Conservation (phyloP, 2,329 filamentous ascomycete species). For the Penicillium sp. region DNA sequence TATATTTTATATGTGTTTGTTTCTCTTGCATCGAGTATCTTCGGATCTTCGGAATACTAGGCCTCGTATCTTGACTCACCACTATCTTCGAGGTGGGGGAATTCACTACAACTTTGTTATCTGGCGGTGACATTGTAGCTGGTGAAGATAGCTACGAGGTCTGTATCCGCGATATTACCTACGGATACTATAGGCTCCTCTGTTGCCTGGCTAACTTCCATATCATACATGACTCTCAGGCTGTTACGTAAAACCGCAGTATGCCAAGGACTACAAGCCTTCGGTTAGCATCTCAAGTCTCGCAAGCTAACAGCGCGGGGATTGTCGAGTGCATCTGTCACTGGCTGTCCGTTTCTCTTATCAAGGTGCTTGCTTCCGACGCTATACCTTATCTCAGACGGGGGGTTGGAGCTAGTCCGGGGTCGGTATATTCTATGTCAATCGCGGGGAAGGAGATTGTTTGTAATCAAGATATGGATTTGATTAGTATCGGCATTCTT, state of each 20-base stretch:
- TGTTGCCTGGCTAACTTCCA: no score
- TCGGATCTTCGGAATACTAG: neutral
- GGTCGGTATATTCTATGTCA: neutral
- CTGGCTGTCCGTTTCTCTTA: neutral
- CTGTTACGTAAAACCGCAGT: neutral
- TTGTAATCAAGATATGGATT: neutral
- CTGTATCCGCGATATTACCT: neutral
- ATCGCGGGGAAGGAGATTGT: neutral
- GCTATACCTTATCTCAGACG: neutral
- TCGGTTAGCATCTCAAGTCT: neutral
- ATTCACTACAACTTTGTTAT: neutral
- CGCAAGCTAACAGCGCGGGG: no score
- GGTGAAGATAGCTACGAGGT: neutral
- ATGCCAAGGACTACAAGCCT: neutral
- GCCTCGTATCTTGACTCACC: neutral
- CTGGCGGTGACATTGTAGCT: neutral
- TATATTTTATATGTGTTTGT: neutral
- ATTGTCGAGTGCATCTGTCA: neutral
- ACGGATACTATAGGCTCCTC: neutral
- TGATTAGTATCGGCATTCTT: neutral
- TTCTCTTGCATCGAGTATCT: neutral
- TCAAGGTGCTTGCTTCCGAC: neutral
- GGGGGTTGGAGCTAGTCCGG: neutral
- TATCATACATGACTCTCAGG: neutral
- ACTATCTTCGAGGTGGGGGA: neutral